A percentile compares a stretch with the other conserved stretches of the same genome.
Evolutionary conservation across 805 yeast genomes (phyloP).

Genomic region (Wickerhamiella occidentalis): DNA sequence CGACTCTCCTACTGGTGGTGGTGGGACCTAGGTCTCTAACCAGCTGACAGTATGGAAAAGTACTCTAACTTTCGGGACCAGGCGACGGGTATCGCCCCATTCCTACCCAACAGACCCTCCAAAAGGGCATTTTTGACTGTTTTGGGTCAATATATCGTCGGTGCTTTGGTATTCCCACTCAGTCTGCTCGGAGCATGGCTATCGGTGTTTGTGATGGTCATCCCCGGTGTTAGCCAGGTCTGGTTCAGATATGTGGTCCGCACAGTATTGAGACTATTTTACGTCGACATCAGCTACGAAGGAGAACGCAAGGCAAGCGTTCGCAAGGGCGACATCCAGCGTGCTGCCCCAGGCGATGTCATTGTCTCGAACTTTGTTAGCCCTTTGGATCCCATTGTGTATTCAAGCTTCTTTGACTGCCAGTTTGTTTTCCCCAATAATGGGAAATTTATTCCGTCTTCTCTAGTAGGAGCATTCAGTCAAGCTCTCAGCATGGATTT

Average conservation of each 20-base stretch:
- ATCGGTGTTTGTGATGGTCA: slow-evolving; percentile 11
- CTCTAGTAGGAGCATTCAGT: slow-evolving; percentile 15
- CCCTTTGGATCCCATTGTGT: slow-evolving; percentile 44
- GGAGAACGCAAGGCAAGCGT: slow-evolving; percentile 34
- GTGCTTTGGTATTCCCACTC: slow-evolving; percentile 68
- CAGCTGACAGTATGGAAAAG: slow-evolving; percentile 50
- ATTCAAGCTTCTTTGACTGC: slow-evolving; percentile 18
- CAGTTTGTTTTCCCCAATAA: slow-evolving; percentile 33
- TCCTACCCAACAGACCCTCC: slow-evolving; percentile 29
- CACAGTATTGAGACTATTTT: slow-evolving; percentile 17
- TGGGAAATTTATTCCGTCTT: slow-evolving; percentile 24
- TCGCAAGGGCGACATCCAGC: slow-evolving; percentile 23
- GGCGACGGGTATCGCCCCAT: slow-evolving; percentile 86
- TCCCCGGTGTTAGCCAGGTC: slow-evolving; percentile 11
- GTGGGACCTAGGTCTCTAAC: neutral
- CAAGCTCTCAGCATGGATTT: slow-evolving; percentile 17
- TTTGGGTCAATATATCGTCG: slow-evolving; percentile 45
- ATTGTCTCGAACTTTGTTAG: slow-evolving; percentile 46
- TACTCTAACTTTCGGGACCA: slow-evolving; percentile 75
- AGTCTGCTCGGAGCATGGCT: slow-evolving; percentile 53
- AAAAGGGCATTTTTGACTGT: neutral
- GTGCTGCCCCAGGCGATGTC: slow-evolving; percentile 33
- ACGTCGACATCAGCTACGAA: slow-evolving; percentile 34
- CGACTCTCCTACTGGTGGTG: neutral
- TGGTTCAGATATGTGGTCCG: slow-evolving; percentile 13